Evolutionary conservation across 176 grass and related monocot species (phyloP), one percentile per base, ranked within the genome.

Genomic region (Tillandsia leiboldiana): DNA sequence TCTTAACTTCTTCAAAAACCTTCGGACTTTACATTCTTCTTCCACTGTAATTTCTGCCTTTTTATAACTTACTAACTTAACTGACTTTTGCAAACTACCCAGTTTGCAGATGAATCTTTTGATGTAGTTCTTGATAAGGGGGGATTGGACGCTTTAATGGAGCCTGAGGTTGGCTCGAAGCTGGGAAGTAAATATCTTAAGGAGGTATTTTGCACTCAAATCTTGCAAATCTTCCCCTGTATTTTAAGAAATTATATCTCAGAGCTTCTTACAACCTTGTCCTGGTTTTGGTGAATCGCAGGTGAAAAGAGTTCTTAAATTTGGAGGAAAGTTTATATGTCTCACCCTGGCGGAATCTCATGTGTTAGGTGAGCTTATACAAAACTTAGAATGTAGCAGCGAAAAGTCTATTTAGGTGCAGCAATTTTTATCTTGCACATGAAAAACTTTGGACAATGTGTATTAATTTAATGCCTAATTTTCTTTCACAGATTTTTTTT

Each of bases 131-230:
- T 97, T 81, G 93, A 97, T 84, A 97, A 97, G 83, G 93, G 93
- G 82, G 93, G 93, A 83, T 72, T 92, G 82, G 93, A 97, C 83
- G 93, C 89, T 74, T 77, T 97, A 77, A 92, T 97, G 93, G 93
- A 97, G 77, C 93, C 93, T 62, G 86, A 85, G 61, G 51, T 77
- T 79, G 93, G 93, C 63, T 77, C 81, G 24, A 65, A 88, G 64
- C 81, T 97, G 14, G 93, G 89, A 26, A 92, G 51, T 71, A 92
- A 97, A 73, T 97, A 92, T 79, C 84, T 97, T 13, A 90, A 85
- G 63, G 93, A 97, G 81, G 93, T 97, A 79, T 33, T 67, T 49
- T 0, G 3, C 15, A 49, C 64, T 67, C 54, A 15, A 70, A 22
- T 75, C 67, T 63, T 66, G 23, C 70, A 59, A 47, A 10, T 81